Base-by-base conservation (phyloP, 2,329 filamentous ascomycete genomes). In the Harringtonia aguacate region DNA sequence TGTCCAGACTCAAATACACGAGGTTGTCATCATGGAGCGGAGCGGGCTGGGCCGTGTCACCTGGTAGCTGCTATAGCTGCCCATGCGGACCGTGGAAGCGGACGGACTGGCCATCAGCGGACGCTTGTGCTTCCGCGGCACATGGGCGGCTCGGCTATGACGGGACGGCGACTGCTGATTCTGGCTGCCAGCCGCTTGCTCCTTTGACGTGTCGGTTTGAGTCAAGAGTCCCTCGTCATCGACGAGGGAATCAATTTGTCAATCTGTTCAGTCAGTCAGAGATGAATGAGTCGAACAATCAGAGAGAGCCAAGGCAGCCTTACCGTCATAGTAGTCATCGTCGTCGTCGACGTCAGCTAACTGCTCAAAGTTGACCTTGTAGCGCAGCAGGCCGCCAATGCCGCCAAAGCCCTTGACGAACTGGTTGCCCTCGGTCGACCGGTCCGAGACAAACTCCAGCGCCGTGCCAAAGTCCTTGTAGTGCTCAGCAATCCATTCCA, bases 311-410 rank as follows among this genome's bases (percentile, higher is more conserved):
- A 10, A 28, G 8, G 21, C n/a, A 21, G 15, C 71, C 72, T n/a
- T 18, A 43, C 41, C 74, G 66, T 78, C 75, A 69, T 90, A 87
- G 73, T 94, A 95, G 68, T 90, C 90, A 64, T 97, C 90, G 67
- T 89, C 84, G 64, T 94, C 89, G 60, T 84, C 80, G 60, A 84
- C 75, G 64, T 97, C 92, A 66, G 84, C 84, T 66, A 98, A 77
- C 68, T 98, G 94, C 70, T 98, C 94, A 70, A 98, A 98, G 75
- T 98, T 98, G 75, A 98, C 87, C 75, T 95, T 95, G 81, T 98
- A 98, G 56, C 92, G 88, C 62, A 98, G 80, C 59, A 98, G 83
- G 52, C 90, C 90, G 55, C 92, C 92, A 57, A 98, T 95, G 61
- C 92, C 92, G 81, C 92, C 92, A 61, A 98, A 98, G 52, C 92